phyloP scores from a whole-genome alignment of 192 early-diverging fungal genomes.

The Linnemannia exigua region DNA sequence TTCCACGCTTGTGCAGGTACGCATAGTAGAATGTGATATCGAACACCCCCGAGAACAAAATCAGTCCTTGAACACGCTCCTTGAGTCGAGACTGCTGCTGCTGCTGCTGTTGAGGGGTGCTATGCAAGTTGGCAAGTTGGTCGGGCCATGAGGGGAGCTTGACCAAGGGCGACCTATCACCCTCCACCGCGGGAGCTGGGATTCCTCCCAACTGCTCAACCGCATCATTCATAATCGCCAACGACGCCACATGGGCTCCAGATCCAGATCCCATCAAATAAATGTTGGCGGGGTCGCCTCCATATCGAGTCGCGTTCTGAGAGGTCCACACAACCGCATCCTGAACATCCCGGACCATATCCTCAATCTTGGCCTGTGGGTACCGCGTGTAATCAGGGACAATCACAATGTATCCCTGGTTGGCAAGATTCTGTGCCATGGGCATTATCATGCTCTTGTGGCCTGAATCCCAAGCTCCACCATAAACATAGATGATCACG shows the following conservation, averaged over 20 bases:
- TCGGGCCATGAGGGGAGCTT: conserved; percentile 44
- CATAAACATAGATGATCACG: conserved; percentile 53
- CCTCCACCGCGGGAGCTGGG: conserved; percentile 23
- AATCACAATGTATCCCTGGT: conserved; percentile 61
- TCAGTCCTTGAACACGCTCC: conserved; percentile 48
- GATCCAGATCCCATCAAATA: conserved; percentile 61
- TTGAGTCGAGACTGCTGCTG: conserved; percentile 9
- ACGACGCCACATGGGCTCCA: conserved; percentile 53
- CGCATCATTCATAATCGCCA: conserved; percentile 59
- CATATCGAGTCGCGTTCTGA: conserved; percentile 49
- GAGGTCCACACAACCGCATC: conserved; percentile 54
- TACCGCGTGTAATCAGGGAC: conserved; percentile 62
- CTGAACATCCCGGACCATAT: conserved; percentile 61
- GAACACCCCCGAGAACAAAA: conserved; percentile 60
- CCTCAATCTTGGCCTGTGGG: conserved; percentile 59
- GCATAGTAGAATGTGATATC: conserved; percentile 62
- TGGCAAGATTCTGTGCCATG: conserved; percentile 61
- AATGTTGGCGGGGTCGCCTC: conserved; percentile 56
- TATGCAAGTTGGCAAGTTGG: conserved; percentile 26
- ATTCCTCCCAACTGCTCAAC: conserved; percentile 42
- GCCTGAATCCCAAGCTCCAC: conserved; percentile 56
- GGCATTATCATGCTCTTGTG: conserved; percentile 61
- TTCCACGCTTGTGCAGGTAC: conserved; percentile 60
- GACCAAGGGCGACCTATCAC: conserved; percentile 35
- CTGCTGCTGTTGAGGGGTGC: not conserved